Base-by-base conservation (phyloP, 1,284 basidiomycete species). In the Naganishia sp. region DNA sequence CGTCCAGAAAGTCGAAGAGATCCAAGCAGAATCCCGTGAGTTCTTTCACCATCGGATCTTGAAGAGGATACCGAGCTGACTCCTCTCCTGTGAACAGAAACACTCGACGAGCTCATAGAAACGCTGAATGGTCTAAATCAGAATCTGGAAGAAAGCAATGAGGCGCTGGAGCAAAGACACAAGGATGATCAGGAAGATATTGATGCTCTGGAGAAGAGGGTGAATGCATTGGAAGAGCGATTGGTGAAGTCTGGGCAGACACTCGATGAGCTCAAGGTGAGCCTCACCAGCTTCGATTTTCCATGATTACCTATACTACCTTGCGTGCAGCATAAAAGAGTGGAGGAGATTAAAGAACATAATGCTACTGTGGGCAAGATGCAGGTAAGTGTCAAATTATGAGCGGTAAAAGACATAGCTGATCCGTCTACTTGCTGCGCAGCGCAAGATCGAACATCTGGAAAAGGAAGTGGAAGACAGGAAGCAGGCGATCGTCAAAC, bases 201-300 rank as follows among this genome's bases (percentile, higher is more conserved):
- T 77, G 90, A 93, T 75, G 93, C 95, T 71, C 95, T 95, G 76
- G 91, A 94, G 72, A 82, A 86, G 68, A 90, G 90, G 54, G 93
- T 90, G 77, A 92, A 90, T 80, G 92, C 95, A 74, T 85, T 96
- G 42, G 94, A 96, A 81, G 88, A 93, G 70, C 93, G 96, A 79
- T 82, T 96, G 71, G 23, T 13, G n/a, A 49, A 53, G 46, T 18
- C 60, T 60, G 33, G 55, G 56, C 55, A 21, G 63, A 54, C 55
- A 42, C 18, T 66, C 36, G 64, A 49, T 6, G 18, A 44, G 10
- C 25, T 57, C 21, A 61, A 61, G 36, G 57, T 61, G 18, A 15
- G 18, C 5, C 43, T n/a, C 11, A 28, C 25, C 4, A 18, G 16
- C 31, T 28, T 15, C 16, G 25, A 33, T 46, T 16, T 43, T 23